phyloP scores from a whole-genome alignment of 257 asterid species.

The Linaria vulgaris region DNA sequence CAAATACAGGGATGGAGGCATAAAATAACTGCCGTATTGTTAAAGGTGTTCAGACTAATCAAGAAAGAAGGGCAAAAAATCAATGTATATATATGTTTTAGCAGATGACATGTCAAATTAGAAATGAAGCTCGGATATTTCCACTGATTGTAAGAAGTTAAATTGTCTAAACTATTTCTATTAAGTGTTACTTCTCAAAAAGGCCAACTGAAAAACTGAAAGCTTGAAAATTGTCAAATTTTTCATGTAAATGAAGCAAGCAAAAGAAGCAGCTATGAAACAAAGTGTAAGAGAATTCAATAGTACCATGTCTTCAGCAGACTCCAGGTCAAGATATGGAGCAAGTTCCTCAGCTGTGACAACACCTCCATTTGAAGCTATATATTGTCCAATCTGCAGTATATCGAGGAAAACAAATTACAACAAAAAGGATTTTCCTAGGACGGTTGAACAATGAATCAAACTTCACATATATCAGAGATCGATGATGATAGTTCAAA shows the following conservation, averaged over 20 bases:
- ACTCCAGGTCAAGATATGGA: constrained; percentile 86
- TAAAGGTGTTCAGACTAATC: constrained; percentile 18
- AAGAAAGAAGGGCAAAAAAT: background rate
- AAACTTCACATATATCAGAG: constrained; percentile 7
- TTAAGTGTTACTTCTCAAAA: no score
- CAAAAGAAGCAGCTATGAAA: constrained; percentile 8
- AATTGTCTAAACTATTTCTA: background rate
- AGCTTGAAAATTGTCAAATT: no score
- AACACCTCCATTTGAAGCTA: constrained; percentile 94
- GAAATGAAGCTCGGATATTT: constrained; percentile 13
- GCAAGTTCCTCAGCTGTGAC: constrained; percentile 98
- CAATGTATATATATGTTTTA: background rate
- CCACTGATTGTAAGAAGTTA: background rate
- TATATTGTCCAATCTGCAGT: constrained; percentile 83
- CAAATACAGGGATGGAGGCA: constrained; percentile 16
- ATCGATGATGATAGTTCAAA: constrained; percentile 21
- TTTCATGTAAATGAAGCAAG: constrained; percentile 11
- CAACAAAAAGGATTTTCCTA: background rate
- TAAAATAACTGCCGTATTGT: constrained; percentile 2
- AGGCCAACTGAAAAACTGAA: no score
- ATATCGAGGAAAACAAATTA: constrained; percentile 1
- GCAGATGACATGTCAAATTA: background rate
- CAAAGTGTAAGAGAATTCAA: constrained; percentile 15
- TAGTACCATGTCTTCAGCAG: constrained; percentile 53
- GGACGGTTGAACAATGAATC: constrained; percentile 18